phyloP scores from a whole-genome alignment of 108 stramenopile species.

The Nannochloropsis gaditana region DNA sequence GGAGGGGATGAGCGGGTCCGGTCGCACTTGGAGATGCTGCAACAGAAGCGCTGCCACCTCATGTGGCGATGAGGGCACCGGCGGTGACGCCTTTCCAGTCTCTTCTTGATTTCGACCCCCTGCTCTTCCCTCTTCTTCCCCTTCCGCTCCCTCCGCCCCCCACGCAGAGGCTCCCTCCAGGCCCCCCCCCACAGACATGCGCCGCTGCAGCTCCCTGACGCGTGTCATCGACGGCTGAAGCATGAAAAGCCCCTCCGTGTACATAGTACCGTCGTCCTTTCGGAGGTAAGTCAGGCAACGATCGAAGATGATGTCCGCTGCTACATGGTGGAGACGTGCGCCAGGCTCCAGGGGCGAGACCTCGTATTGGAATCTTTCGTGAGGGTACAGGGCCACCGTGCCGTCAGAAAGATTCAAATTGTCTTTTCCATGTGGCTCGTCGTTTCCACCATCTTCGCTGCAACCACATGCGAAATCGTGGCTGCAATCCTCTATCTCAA shows the following conservation, averaged over 20 bases:
- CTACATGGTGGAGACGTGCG: not conserved
- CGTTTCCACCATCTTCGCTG: too few species aligned
- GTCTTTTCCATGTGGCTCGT: too few species aligned
- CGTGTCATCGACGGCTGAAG: not conserved
- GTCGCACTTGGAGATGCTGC: not conserved
- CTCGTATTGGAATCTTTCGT: too few species aligned
- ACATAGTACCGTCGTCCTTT: not conserved
- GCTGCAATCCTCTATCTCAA: too few species aligned
- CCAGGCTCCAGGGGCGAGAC: not conserved
- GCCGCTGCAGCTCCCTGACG: conserved; percentile 2
- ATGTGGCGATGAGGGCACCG: not conserved
- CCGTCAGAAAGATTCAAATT: too few species aligned
- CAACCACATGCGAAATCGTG: too few species aligned
- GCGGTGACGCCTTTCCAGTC: not conserved
- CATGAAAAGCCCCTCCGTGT: not conserved
- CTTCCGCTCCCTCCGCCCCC: not conserved
- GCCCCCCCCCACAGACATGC: not conserved
- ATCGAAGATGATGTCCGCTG: not conserved
- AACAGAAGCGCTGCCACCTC: not conserved
- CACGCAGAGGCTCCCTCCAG: not conserved
- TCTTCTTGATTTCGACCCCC: not conserved
- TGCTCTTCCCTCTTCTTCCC: not conserved
- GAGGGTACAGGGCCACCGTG: too few species aligned
- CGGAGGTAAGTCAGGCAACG: not conserved
- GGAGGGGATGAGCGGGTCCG: not conserved